These are phyloP conservation scores for Melaleuca alternifolia DNA, from an alignment of 345 rosid genomes.

Conservation along the genomic window DNA sequence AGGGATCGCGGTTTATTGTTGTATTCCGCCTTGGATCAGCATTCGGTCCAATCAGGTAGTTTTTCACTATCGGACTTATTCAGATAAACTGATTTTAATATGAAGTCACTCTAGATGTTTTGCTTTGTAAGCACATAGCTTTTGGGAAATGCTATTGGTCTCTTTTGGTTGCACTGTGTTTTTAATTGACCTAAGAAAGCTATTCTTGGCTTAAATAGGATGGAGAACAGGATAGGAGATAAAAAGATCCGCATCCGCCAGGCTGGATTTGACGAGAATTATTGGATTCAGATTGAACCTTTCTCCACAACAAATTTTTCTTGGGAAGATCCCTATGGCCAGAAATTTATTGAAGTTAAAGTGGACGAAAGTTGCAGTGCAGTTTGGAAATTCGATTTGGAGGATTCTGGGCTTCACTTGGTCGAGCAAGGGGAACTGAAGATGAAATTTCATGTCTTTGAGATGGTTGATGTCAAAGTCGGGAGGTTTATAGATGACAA, in stretches of 20 bases:
- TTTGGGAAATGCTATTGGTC: not conserved
- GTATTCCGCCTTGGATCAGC: conserved; percentile 82
- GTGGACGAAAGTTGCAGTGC: conserved; percentile 29
- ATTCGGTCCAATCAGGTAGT: conserved; percentile 83
- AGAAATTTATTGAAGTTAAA: conserved; percentile 61
- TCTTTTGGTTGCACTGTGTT: not conserved
- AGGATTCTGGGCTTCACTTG: conserved; percentile 34
- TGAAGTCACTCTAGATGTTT: not conserved
- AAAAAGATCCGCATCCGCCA: conserved; percentile 69
- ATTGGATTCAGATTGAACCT: conserved; percentile 64
- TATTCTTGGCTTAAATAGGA: conserved; percentile 24
- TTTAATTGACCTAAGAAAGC: not conserved
- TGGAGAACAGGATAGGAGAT: conserved; percentile 67
- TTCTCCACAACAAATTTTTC: conserved; percentile 64
- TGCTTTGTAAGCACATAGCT: not conserved
- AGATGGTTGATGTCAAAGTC: conserved; percentile 62
- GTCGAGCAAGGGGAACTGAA: conserved; percentile 33
- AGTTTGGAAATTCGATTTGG: conserved; percentile 57
- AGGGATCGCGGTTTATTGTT: conserved; percentile 92
- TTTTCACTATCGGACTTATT: not conserved
- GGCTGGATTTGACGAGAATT: conserved; percentile 73
- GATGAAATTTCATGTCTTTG: conserved; percentile 53
- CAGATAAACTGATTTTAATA: not conserved
- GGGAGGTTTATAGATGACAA: conserved; percentile 47
- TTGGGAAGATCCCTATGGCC: conserved; percentile 98